Percentiles rank a stretch among this genome's conserved stretches.
These are phyloP conservation scores for Eucommia ulmoides DNA, from an alignment of 257 asterid species.

Conservation along the genomic window DNA sequence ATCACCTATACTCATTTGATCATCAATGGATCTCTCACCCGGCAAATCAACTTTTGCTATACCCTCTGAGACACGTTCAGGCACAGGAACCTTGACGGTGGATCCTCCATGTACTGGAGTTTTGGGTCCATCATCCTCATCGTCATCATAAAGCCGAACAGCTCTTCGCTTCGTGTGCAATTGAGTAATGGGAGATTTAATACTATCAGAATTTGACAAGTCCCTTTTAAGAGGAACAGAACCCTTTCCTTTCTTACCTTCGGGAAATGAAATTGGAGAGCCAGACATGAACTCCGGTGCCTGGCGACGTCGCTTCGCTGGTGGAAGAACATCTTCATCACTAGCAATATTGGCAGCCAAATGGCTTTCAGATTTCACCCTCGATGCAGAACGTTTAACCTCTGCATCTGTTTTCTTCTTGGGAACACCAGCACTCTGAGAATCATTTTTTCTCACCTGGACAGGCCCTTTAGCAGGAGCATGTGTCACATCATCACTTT, in stretches of 20 bases:
- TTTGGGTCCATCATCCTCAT: slow-evolving; percentile 74
- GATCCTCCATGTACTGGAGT: slow-evolving; percentile 89
- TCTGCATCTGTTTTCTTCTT: slow-evolving; percentile 19
- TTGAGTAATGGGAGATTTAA: slow-evolving; percentile 22
- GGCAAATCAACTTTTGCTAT: slow-evolving; percentile 28
- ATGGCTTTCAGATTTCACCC: slow-evolving; percentile 27
- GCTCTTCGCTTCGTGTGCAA: slow-evolving; percentile 69
- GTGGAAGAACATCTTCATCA: slow-evolving; percentile 67
- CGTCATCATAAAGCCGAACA: slow-evolving; percentile 67
- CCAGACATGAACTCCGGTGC: slow-evolving; percentile 27
- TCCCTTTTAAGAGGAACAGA: slow-evolving; percentile 26
- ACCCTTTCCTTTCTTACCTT: slow-evolving; percentile 23
- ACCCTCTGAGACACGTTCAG: slow-evolving; percentile 27
- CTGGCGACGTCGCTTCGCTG: slow-evolving; percentile 53
- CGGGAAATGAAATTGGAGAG: slow-evolving; percentile 20
- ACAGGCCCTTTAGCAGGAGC: slow-evolving; percentile 20
- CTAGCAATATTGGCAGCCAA: slow-evolving; percentile 20
- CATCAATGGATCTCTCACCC: slow-evolving; percentile 18
- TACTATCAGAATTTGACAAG: slow-evolving; percentile 20
- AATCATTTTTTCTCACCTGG: slow-evolving; percentile 21
- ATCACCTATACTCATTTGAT: slow-evolving; percentile 18
- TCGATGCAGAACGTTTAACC: slow-evolving; percentile 18
- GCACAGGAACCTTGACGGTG: slow-evolving; percentile 30
- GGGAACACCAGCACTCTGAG: slow-evolving; percentile 13
- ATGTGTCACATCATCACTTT: slow-evolving; percentile 25